Base-by-base conservation (phyloP, 2,329 filamentous ascomycete species). In the Ophiostoma angusticollis region DNA sequence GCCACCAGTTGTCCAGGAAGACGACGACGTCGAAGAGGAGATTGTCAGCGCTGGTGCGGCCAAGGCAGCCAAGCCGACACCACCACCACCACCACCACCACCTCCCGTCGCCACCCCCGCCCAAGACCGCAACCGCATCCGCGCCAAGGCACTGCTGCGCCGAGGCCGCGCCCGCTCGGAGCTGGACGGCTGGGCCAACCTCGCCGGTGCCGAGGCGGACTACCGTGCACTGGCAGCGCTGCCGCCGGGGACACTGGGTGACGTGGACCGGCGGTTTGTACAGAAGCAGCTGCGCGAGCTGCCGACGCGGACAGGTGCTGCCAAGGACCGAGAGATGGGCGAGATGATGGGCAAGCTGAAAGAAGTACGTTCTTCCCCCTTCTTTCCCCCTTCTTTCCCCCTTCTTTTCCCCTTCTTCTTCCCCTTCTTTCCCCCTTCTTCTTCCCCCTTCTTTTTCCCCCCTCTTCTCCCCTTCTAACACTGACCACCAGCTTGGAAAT, bases 311-410 rank as follows among this genome's bases (percentile, higher is more conserved):
- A 71, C 85, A 35, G 83, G 89, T 47, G 72, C 72, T 14, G 86
- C 87, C 1, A 84, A 86, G 60, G 80, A 94, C 53, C 72, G 71
- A 49, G 91, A 98, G 60, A 84, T 91, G 72, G 79, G 73, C 3
- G 89, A 98, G 62, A 95, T 96, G 86, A 93, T 94, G 86, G 84
- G 81, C 14, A 95, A 96, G 63, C 61, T 98, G 51, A 95, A 93
- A 56, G 78, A 80, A 50, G 74, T 77, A 48, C 62, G 72, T 66
- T 36, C n/a, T n/a, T n/a, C n/a, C n/a, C n/a, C n/a, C n/a, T n/a
- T n/a, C n/a, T n/a, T n/a, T n/a, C n/a, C n/a, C n/a, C n/a, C n/a
- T n/a, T n/a, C n/a, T n/a, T n/a, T n/a, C n/a, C n/a, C n/a, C n/a
- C n/a, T n/a, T n/a, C n/a, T n/a, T n/a, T n/a, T n/a, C n/a, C n/a